A percentile compares a stretch with the other conserved stretches of the same genome.
Conservation (phyloP, 495 filamentous ascomycete species). For the Tuber melanosporum region DNA sequence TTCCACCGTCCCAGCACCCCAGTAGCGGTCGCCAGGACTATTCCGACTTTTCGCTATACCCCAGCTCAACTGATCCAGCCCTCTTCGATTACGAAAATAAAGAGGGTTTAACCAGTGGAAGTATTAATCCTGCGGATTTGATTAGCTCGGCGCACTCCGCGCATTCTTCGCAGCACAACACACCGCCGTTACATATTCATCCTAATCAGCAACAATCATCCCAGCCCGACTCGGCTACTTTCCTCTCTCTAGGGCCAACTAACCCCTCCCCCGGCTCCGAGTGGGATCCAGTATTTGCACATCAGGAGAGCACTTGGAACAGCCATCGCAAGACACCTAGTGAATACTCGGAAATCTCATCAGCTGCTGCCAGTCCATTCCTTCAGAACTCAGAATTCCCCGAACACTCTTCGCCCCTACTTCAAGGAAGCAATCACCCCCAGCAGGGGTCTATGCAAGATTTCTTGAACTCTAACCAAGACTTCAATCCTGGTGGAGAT, state of each 20-base stretch:
- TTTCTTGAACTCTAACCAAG: slow-evolving; percentile 57
- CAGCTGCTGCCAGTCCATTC: slow-evolving; percentile 72
- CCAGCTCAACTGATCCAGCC: slow-evolving; percentile 53
- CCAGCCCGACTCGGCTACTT: slow-evolving; percentile 56
- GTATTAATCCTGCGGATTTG: slow-evolving; percentile 48
- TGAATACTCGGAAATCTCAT: slow-evolving; percentile 82
- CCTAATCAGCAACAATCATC: slow-evolving; percentile 53
- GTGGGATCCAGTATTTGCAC: slow-evolving; percentile 45
- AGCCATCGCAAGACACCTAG: slow-evolving; percentile 76
- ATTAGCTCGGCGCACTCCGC: slow-evolving; percentile 53
- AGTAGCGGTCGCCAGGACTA: slow-evolving; percentile 8
- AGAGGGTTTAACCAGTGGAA: slow-evolving; percentile 48
- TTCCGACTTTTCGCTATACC: slow-evolving; percentile 53
- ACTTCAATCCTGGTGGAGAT: slow-evolving; percentile 24
- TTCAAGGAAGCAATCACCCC: slow-evolving; percentile 60
- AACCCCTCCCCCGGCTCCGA: slow-evolving; percentile 58
- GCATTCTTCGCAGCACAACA: slow-evolving; percentile 43
- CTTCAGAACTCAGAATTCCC: slow-evolving; percentile 71
- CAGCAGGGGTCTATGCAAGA: slow-evolving; percentile 62
- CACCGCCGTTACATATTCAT: slow-evolving; percentile 39
- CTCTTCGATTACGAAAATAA: slow-evolving; percentile 61
- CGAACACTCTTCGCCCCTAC: slow-evolving; percentile 73
- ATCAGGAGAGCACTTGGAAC: slow-evolving; percentile 59
- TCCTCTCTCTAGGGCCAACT: slow-evolving; percentile 58
- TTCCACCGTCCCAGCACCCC: slow-evolving; percentile 14